phyloP scores from a whole-genome alignment of 2,329 filamentous ascomycete species.

The Fusarium dlaminii region DNA sequence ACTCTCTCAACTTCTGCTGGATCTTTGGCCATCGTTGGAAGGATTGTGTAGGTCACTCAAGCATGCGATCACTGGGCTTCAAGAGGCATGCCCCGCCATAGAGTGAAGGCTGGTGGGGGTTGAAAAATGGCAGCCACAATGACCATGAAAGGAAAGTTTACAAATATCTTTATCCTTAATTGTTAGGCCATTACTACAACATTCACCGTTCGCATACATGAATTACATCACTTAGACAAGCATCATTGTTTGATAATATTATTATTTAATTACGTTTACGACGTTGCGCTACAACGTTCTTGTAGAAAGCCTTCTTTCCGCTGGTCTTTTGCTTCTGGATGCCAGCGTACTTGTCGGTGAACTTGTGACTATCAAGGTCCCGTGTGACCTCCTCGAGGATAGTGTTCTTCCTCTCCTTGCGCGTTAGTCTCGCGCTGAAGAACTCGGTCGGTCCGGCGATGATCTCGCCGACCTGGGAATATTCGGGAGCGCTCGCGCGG shows the following conservation, averaged over 20 bases:
- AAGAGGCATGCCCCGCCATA: background rate
- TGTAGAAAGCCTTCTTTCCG: conserved; percentile 91
- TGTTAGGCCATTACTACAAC: background rate
- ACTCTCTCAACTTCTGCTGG: background rate
- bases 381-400: conserved; percentile 84
- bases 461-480: conserved; percentile 88
- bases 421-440: conserved; percentile 80
- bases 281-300: conserved; percentile 69
- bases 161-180: background rate
- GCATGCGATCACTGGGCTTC: background rate
- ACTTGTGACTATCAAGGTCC: conserved; percentile 65
- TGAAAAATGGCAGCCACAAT: background rate
- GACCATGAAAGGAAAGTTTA: background rate
- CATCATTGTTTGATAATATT: background rate
- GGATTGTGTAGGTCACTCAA: background rate
- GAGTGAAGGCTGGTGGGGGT: background rate
- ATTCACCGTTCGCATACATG: background rate
- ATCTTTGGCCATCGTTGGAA: background rate
- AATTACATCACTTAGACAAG: background rate
- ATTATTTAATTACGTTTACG: conserved; percentile 43
- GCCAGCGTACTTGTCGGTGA: conserved; percentile 87
- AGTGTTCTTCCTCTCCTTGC: conserved; percentile 87
- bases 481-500: conserved; percentile 74
- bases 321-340: conserved; percentile 85
- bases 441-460: conserved; percentile 90